Percentiles rank a stretch among this genome's conserved stretches.
phyloP scores from a whole-genome alignment of 805 yeast genomes.

The Suhomyces xylopsoci region DNA sequence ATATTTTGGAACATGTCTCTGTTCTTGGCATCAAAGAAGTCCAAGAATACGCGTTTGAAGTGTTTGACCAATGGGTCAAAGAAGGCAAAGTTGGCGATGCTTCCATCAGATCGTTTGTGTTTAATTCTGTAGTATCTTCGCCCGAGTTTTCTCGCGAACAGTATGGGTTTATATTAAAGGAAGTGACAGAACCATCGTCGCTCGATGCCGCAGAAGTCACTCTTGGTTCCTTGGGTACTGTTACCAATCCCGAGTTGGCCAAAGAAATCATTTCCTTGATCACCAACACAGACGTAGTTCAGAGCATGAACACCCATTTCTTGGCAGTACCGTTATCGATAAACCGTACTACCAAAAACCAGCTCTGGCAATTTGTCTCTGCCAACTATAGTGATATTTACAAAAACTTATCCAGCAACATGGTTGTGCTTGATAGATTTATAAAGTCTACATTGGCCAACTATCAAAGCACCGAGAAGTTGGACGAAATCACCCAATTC shows the following conservation, averaged over 20 bases:
- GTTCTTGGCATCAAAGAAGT: conserved; percentile 35
- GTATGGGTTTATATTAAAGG: conserved; percentile 42
- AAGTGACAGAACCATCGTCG: conserved; percentile 48
- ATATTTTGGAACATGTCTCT: conserved; percentile 42
- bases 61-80: conserved; percentile 23
- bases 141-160: conserved; percentile 26
- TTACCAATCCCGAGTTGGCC: conserved; percentile 35
- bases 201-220: conserved; percentile 61
- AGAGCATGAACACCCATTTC: conserved; percentile 59
- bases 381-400: conserved; percentile 45
- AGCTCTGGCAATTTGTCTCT: conserved; percentile 50
- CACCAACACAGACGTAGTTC: conserved; percentile 42
- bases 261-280: conserved; percentile 39
- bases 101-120: conserved; percentile 42
- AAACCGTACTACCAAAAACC: conserved; percentile 42
- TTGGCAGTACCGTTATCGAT: conserved; percentile 45
- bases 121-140: conserved; percentile 41
- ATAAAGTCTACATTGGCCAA: conserved; percentile 38
- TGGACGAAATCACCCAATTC: conserved; percentile 38
- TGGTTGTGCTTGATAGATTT: conserved; percentile 51
- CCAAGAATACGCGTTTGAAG: conserved; percentile 30
- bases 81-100: conserved; percentile 35
- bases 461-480: conserved; percentile 34
- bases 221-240: conserved; percentile 51
- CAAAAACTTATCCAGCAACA: conserved; percentile 44